Percentiles rank a stretch among this genome's conserved stretches.
phyloP scores from a whole-genome alignment of 2,329 filamentous ascomycete genomes.

The Calonectria pteridis region DNA sequence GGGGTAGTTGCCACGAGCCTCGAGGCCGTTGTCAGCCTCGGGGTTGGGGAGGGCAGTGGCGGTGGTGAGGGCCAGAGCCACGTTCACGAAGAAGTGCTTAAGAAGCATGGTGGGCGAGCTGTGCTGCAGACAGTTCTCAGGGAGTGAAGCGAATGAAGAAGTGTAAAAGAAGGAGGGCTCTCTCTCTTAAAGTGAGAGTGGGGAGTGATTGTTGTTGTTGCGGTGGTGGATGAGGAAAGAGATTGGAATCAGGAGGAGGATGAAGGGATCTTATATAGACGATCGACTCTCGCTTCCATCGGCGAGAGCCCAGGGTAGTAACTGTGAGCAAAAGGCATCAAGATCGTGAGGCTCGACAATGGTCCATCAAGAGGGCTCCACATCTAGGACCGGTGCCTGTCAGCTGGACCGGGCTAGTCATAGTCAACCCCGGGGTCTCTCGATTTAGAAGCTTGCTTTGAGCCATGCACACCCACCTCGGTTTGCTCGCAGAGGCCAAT shows the following conservation, averaged over 20 bases:
- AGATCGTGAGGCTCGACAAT: neutral
- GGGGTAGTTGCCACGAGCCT: constrained; percentile 28
- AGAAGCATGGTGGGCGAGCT: constrained; percentile 38
- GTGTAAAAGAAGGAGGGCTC: neutral
- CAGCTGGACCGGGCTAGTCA: neutral
- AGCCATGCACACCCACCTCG: neutral
- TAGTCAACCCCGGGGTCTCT: neutral
- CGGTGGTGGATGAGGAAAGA: neutral
- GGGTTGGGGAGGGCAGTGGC: constrained; percentile 38
- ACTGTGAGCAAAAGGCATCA: neutral
- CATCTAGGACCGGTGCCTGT: neutral
- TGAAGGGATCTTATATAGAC: neutral
- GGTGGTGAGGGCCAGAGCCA: constrained; percentile 31
- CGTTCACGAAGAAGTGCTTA: constrained; percentile 36
- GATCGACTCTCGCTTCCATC: neutral
- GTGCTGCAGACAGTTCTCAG: constrained; percentile 15
- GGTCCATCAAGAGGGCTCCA: neutral
- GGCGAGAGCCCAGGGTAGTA: neutral
- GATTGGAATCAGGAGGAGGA: neutral
- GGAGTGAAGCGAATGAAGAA: constrained; percentile 22
- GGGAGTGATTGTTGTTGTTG: neutral
- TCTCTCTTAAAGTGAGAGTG: neutral
- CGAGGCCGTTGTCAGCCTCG: constrained; percentile 31
- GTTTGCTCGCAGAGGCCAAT: neutral
- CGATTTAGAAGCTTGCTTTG: neutral